Evolutionary conservation across 192 early-diverging fungal genomes (phyloP), one percentile per base, ranked within the genome.

Genomic region (Coemansia sp.): DNA sequence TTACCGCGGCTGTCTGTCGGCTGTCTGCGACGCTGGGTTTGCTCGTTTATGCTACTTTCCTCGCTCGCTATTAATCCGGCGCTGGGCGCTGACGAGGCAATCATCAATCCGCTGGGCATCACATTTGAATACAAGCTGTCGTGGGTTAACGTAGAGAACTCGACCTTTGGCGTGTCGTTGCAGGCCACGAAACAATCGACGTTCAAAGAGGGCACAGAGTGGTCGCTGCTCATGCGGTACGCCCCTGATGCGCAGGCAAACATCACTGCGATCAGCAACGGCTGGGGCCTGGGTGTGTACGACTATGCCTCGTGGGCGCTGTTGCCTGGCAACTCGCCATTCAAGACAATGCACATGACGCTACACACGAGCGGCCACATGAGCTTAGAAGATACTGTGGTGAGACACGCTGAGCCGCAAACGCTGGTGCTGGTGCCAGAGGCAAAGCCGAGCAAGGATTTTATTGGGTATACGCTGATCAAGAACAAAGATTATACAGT

Each of bases 261-360:
- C 37, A 75, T 76, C 52, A 72, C 73, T 1, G 47, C 59, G 12
- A 49, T 69, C 19, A 67, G 63, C 53, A 25, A 27, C 5, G 79
- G 69, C 62, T 81, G 79, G 73, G 69, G 67, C 0, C 66, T 75
- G 11, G 66, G 63, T 21, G 58, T 56, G 41, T 75, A 73, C 41
- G 79, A 81, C 66, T 66, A 73, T 54, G 60, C 72, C 0, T 69
- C 73, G 48, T 81, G 73, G 79, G 66, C 63, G 15, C 53, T 76
- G 27, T 59, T 72, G 22, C 65, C 79, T 6, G 58, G 65, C 58
- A 66, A 47, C 10, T 11, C 41, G 10, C 72, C 63, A 4, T 73
- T 70, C 14, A 52, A 54, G 19, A n/a, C 43, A 21, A 58, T 81
- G 66, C 50, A 68, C 60, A 63, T 69, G 43, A 75, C 73, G 25